Evolutionary conservation across 805 yeast species (phyloP), one percentile per base, ranked within the genome.

Genomic region (Pichia nanzhaoensis): DNA sequence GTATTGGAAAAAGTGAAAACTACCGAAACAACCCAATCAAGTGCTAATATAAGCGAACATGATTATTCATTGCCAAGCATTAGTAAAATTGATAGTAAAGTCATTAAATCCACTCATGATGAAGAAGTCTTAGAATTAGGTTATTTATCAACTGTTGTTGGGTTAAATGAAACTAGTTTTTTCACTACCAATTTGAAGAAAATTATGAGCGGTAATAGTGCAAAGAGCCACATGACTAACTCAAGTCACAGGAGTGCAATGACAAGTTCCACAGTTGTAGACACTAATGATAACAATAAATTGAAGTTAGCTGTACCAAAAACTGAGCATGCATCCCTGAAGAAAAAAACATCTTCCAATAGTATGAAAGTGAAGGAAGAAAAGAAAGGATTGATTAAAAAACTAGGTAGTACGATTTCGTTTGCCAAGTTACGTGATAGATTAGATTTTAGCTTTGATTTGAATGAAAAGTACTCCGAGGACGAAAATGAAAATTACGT

Each of bases 161-260:
- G 69, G 16, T 57, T 58, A 24, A 70, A 70, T 34, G 75, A 70
- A 41, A 67, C 72, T 2, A 54, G 66, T 1, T 66, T 70, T 46
- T 70, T 59, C 33, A 52, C 9, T 10, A 13, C 6, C 12, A 30
- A 14, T 21, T 39, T 28, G 24, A 40, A 14, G 22, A 37, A 20
- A 17, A 24, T 13, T 10, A 34, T 19, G 32, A 34, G 31, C 28
- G 13, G 38, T 8, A 32, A 31, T 12, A 40, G 36, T 21, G 27
- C 19, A 5, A 18, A 24, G 13, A 42, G 39, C 14, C 14, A 13
- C 12, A 34, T 22, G 14, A 22, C 30, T 16, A 7, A 30, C 16
- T 5, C 6, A 30, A 35, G 10, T 18, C 10, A 22, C 5, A 10
- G n/a, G 9, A 18, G 20, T 22, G 19, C 13, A n/a, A 17, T 14